Conservation (phyloP, 371 early-diverging fungal species). For the Mortierella sp. region DNA sequence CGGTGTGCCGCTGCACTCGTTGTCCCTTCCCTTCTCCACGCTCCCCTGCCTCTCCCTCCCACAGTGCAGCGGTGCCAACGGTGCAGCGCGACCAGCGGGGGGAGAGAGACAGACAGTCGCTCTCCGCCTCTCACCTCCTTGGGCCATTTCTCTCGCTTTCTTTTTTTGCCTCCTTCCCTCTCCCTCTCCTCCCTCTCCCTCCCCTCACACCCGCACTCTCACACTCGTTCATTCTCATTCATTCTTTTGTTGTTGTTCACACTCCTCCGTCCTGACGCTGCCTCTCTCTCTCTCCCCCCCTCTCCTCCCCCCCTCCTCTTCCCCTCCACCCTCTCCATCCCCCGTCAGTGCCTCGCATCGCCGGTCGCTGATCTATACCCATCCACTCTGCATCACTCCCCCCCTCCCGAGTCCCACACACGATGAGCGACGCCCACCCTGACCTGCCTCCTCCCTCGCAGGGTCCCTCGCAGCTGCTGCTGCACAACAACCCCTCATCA, state of each 20-base stretch:
- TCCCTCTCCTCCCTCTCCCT: slow-evolving; percentile 4
- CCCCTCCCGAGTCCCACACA: neutral
- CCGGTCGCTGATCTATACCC: slow-evolving; percentile 6
- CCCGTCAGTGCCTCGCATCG: too few relatives aligned
- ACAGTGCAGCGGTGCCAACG: too few relatives aligned
- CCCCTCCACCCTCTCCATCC: neutral
- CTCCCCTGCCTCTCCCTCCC: too few relatives aligned
- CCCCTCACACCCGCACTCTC: neutral
- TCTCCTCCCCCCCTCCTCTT: neutral
- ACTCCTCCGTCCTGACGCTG: neutral
- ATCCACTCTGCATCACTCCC: neutral
- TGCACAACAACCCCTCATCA: slow-evolving; percentile 22
- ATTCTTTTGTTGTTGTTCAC: too few relatives aligned
- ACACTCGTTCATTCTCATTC: slow-evolving; percentile 4
- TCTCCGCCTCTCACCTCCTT: too few relatives aligned
- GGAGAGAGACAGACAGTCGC: too few relatives aligned
- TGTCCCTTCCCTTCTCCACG: too few relatives aligned
- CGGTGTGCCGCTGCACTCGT: too few relatives aligned
- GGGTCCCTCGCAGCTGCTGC: slow-evolving; percentile 12
- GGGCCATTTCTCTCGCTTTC: too few relatives aligned
- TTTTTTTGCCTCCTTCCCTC: neutral
- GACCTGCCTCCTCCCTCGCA: slow-evolving; percentile 18
- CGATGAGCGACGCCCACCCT: slow-evolving; percentile 29
- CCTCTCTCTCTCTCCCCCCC: slow-evolving; percentile 5
- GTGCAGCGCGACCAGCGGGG: too few relatives aligned